Base-by-base conservation (phyloP, 2,329 filamentous ascomycete genomes). In the Stenocarpella maydis region DNA sequence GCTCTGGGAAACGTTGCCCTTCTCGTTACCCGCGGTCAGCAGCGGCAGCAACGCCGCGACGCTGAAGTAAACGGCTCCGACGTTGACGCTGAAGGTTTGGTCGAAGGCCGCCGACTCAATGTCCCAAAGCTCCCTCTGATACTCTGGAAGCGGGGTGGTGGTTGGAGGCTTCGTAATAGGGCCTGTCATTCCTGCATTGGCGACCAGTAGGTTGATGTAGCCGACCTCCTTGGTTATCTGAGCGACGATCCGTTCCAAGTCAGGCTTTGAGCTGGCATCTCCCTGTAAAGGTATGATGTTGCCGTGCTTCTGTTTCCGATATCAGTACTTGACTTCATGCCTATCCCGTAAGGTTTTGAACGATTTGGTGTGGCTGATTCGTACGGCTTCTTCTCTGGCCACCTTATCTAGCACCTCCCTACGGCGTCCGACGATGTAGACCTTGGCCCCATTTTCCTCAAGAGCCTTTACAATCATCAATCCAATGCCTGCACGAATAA, bases 21-120 rank as follows among this genome's bases (percentile, higher is more conserved):
- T 77, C 69, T 87, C 83, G 24, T 89, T 87, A 0, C 87, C 88
- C 6, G 84, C 85, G 72, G 91, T 86, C 1, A 94, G 82, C 4
- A 93, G 82, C 4, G 89, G 89, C 1, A 94, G 80, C 74, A 93
- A 91, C 0, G 90, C 91, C 0, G 89, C 83, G 4, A 89, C 89
- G 55, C 87, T 90, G 79, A 91, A 92, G 78, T 89, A 92, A 0
- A 90, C 85, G 15, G 86, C 86, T 0, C 90, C 87, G 12, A 90
- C 86, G 74, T 94, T 92, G n/a, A 87, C 87, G 58, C 85, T 83
- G 77, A 87, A 87, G 0, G 86, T 86, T 31, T 84, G 76, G 45
- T 85, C 85, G 87, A 90, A 91, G 26, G 21, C 37, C 2, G 24
- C 55, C 15, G 54, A 39, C 47, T 63, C 55, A 8, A 45, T n/a